phyloP scores from a whole-genome alignment of 306 rosid species.

The Vigna trinervia region DNA sequence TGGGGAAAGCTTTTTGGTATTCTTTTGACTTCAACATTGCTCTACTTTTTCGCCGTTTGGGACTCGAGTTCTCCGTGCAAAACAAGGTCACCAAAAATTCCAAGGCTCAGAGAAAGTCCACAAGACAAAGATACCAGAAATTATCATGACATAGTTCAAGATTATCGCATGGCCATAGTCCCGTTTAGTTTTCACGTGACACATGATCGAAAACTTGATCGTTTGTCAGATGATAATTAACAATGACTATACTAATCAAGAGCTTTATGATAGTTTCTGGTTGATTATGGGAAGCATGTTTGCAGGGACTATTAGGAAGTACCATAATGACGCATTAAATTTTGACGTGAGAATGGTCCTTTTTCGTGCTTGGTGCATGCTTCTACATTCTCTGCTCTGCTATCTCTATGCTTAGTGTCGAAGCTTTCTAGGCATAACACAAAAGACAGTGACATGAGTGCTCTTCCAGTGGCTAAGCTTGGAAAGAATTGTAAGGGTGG shows the following conservation, averaged over 20 bases:
- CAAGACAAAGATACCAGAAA: not conserved
- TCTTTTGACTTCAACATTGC: constrained; percentile 56
- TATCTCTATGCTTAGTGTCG: constrained; percentile 15
- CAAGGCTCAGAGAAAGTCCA: constrained; percentile 41
- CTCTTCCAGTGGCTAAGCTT: constrained; percentile 29
- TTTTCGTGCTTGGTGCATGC: constrained; percentile 50
- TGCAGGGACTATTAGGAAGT: constrained; percentile 39
- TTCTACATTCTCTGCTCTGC: constrained; percentile 40
- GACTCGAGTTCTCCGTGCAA: constrained; percentile 9
- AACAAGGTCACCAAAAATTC: constrained; percentile 38
- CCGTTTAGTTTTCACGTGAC: not conserved
- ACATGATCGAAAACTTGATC: not conserved
- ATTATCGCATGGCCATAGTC: not conserved
- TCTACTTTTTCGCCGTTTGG: constrained; percentile 50
- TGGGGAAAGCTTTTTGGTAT: constrained; percentile 68
- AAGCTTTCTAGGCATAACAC: constrained; percentile 33
- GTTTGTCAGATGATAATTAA: not conserved
- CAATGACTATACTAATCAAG: not conserved
- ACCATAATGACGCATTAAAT: constrained; percentile 47
- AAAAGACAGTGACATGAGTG: constrained; percentile 38
- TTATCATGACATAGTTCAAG: not conserved
- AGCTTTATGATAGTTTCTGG: not conserved
- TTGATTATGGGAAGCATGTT: constrained; percentile 48
- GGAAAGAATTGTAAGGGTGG: not conserved
- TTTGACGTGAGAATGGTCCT: constrained; percentile 44